phyloP scores from a whole-genome alignment of 306 rosid genomes.

The Gynostemma pentaphyllum region DNA sequence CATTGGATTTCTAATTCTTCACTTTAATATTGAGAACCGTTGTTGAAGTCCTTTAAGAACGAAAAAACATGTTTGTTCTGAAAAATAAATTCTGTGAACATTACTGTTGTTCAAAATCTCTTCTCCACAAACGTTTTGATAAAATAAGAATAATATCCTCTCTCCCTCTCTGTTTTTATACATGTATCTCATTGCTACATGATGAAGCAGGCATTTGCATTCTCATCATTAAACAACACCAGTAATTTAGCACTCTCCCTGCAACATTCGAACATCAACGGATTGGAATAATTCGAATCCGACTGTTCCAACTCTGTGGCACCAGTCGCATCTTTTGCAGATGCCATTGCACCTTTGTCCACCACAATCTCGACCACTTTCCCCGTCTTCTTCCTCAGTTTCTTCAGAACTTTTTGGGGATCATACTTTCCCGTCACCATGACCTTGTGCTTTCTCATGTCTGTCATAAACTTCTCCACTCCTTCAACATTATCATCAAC shows the following conservation, averaged over 20 bases:
- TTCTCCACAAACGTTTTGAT: background rate
- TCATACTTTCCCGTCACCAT: slow-evolving; percentile 56
- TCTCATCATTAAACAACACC: slow-evolving; percentile 65
- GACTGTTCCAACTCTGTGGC: background rate
- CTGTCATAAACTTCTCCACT: slow-evolving; percentile 54
- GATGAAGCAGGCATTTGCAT: slow-evolving; percentile 61
- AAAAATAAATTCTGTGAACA: background rate
- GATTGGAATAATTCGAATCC: background rate
- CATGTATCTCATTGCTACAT: no score
- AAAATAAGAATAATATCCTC: background rate
- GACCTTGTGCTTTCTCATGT: slow-evolving; percentile 46
- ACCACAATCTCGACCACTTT: slow-evolving; percentile 50
- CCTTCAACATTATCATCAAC: slow-evolving; percentile 23
- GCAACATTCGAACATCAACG: slow-evolving; percentile 21
- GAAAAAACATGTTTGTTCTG: background rate
- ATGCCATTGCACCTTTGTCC: slow-evolving; percentile 15
- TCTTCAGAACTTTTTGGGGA: slow-evolving; percentile 48
- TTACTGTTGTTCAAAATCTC: background rate
- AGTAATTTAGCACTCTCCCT: slow-evolving; percentile 17
- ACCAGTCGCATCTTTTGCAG: background rate
- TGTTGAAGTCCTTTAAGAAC: background rate
- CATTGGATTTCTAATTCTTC: no score
- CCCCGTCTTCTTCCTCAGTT: slow-evolving; percentile 49
- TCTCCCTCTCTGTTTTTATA: background rate
- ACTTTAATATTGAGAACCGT: no score